A percentile compares a stretch with the other conserved stretches of the same genome.
Conservation (phyloP, 805 yeast genomes). For the Candida maltosa region DNA sequence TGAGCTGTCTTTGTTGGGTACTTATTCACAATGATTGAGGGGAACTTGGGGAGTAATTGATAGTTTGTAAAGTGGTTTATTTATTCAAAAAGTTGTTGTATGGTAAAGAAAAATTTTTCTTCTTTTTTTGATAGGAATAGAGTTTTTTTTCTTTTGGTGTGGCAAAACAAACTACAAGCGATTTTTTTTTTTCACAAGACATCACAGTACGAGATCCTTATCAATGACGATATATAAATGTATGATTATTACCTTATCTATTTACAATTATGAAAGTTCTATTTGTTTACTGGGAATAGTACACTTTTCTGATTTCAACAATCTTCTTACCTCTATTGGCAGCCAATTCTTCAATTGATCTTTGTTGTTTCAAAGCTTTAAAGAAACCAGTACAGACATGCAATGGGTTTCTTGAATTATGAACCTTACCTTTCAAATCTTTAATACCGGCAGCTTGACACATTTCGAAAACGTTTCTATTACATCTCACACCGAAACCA, state of each 20-base stretch:
- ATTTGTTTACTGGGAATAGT: slow-evolving; percentile 52
- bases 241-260: not conserved
- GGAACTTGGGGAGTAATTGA: not conserved
- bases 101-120: slow-evolving; percentile 2
- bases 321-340: slow-evolving; percentile 91
- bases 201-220: not conserved
- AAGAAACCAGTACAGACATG: slow-evolving; percentile 87
- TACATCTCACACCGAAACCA: slow-evolving; percentile 90
- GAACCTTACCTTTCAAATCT: slow-evolving; percentile 88
- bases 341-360: slow-evolving; percentile 83
- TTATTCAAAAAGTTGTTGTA: slow-evolving; percentile 2
- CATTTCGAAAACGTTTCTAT: slow-evolving; percentile 84
- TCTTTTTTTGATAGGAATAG: not conserved
- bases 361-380: slow-evolving; percentile 80
- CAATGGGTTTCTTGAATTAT: slow-evolving; percentile 91
- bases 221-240: not conserved
- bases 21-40: not conserved
- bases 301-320: slow-evolving; percentile 86
- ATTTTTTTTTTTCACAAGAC: not conserved
- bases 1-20: not conserved
- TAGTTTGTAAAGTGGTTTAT: not conserved
- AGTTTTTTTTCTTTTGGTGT: not conserved
- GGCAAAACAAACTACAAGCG: not conserved
- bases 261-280: not conserved
- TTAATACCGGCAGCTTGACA: slow-evolving; percentile 92